Evolutionary conservation across 352 stramenopile species (phyloP), one percentile per base, ranked within the genome.

Genomic region (Phytophthora megakarya): DNA sequence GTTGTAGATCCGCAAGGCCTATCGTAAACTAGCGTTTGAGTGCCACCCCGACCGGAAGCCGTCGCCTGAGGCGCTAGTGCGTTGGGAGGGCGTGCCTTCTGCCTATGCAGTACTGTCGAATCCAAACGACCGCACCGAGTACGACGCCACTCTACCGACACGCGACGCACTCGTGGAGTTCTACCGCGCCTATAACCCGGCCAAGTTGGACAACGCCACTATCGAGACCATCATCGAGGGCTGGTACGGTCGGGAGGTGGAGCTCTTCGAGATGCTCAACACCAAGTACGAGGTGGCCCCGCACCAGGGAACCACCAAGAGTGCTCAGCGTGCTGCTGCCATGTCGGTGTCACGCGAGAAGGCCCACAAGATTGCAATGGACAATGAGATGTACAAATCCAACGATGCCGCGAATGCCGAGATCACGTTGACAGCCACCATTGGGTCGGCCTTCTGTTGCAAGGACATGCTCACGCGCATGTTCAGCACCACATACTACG

Each of bases 41-140:
- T 96, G 86, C 52, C 92, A 98, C 61, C 92, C 92, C 1, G 92
- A 98, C 65, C 95, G 97, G 62, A 99, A 99, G 74, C 86, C 90
- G 45, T 84, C 72, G 1, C 50, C 74, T 1, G 82, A 89, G 39
- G 82, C 80, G 10, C 72, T 90, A 42, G 78, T 76, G 42, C 78
- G 77, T 22, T 95, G 86, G 86, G 86, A 95, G 38, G 86, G 86
- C 35, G 84, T 95, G 30, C 86, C 63, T 19, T 71, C 78, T 7
- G 86, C 86, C 3, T 95, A 95, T 62, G 78, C 81, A 1, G 69
- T 95, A 37, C 50, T 95, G 40, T 93, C 84, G 16, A 89, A 86
- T 54, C 86, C 86, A 16, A 92, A 95, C 68, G 85, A 89, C 50
- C 80, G 83, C 54, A 76, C 66, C 18, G 77, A 92, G 50, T 95